Percentiles rank a stretch among this genome's conserved stretches.
Evolutionary conservation across 2,329 filamentous ascomycete genomes (phyloP).

Genomic region (Rugonectria rugulosa): DNA sequence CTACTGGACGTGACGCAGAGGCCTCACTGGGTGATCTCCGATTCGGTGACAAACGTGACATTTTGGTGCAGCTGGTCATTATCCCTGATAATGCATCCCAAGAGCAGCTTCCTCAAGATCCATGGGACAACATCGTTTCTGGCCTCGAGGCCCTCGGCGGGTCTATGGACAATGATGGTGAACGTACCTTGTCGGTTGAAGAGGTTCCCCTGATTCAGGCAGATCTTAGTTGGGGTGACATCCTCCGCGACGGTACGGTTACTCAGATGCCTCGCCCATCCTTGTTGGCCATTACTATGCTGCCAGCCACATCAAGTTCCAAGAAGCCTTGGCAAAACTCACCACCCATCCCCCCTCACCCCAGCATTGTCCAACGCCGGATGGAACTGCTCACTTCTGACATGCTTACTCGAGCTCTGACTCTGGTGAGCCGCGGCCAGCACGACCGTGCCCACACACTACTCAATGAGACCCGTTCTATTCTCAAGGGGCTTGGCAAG

Average conservation of each 20-base stretch:
- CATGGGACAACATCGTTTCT: conserved; percentile 97
- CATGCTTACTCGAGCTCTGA: conserved; percentile 93
- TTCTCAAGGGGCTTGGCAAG: conserved; percentile 94
- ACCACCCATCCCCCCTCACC: conserved; percentile 92
- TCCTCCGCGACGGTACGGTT: conserved; percentile 85
- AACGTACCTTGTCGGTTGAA: conserved; percentile 84
- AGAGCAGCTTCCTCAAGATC: conserved; percentile 88
- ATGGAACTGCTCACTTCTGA: conserved; percentile 99
- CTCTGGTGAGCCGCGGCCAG: conserved; percentile 88
- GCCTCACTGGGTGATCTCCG: conserved; percentile 89
- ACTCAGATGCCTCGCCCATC: conserved; percentile 90
- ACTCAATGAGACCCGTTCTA: conserved; percentile 90
- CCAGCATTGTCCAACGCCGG: conserved; percentile 90
- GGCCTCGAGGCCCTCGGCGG: conserved; percentile 93
- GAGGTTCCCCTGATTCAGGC: conserved; percentile 95
- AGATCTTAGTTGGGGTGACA: conserved; percentile 91
- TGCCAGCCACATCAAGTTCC: conserved; percentile 71
- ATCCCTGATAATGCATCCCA: conserved; percentile 82
- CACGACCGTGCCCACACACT: conserved; percentile 94
- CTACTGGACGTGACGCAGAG: conserved; percentile 92
- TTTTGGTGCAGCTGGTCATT: conserved; percentile 93
- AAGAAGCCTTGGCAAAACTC: conserved; percentile 71
- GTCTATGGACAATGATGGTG: conserved; percentile 84
- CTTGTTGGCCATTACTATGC: conserved; percentile 92
- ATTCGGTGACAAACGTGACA: conserved; percentile 93